These are phyloP conservation scores for Xylaria hypoxylon DNA, from an alignment of 2,329 filamentous ascomycete species.

Conservation along the genomic window DNA sequence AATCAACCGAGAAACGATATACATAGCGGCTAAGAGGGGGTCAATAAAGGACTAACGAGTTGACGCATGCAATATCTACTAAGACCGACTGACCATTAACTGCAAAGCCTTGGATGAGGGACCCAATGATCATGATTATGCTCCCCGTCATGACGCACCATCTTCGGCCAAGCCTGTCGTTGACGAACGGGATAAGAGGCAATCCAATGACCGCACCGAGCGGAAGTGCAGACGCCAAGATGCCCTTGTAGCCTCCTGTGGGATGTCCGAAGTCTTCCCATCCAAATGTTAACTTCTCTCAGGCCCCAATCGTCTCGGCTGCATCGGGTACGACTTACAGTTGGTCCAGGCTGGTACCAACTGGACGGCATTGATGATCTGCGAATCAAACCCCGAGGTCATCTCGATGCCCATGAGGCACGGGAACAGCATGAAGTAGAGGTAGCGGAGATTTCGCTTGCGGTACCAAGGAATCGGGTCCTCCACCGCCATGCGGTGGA, in stretches of 20 bases:
- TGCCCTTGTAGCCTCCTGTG: slow-evolving; percentile 54
- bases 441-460: slow-evolving; percentile 64
- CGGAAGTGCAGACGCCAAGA: slow-evolving; percentile 64
- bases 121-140: slow-evolving; percentile 63
- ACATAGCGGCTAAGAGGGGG: slow-evolving; percentile 63
- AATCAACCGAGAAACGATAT: slow-evolving; percentile 68
- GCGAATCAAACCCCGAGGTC: slow-evolving; percentile 67
- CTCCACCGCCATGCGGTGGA: slow-evolving; percentile 57
- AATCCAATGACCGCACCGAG: slow-evolving; percentile 64
- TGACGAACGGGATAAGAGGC: slow-evolving; percentile 64
- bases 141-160: slow-evolving; percentile 66
- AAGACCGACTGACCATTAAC: slow-evolving; percentile 53
- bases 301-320: neutral
- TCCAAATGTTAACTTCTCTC: slow-evolving; percentile 15
- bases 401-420: slow-evolving; percentile 71
- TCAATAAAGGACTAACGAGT: slow-evolving; percentile 14
- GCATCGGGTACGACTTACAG: slow-evolving; percentile 46
- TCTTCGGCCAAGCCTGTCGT: slow-evolving; percentile 62
- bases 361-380: slow-evolving; percentile 56
- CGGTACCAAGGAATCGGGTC: slow-evolving; percentile 63
- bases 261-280: slow-evolving; percentile 49
- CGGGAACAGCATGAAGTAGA: slow-evolving; percentile 68
- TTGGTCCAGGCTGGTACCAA: slow-evolving; percentile 52
- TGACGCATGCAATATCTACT: neutral
- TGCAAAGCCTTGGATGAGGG: slow-evolving; percentile 64